Evolutionary conservation across 495 filamentous ascomycete species (phyloP).

Genomic region (Schizothecium vesticola): DNA sequence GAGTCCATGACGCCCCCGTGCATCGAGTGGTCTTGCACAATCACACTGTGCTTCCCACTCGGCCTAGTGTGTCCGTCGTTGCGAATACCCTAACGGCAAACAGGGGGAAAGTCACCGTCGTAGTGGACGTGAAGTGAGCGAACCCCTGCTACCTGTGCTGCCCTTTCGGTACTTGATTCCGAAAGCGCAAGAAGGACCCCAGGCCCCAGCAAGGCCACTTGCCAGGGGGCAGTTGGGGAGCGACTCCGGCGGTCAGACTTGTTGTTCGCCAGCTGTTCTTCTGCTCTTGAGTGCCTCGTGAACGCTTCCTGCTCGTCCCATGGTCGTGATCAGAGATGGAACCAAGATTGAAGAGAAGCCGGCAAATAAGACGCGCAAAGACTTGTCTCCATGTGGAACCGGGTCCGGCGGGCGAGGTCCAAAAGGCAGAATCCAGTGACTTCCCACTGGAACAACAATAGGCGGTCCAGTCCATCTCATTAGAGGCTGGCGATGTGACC

Average conservation of each 20-base stretch:
- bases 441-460: not conserved
- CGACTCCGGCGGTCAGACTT: not conserved
- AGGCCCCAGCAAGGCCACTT: not conserved
- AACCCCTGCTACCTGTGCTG: constrained; percentile 1
- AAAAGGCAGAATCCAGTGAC: not conserved
- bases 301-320: not conserved
- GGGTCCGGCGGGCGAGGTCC: not conserved
- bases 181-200: constrained; percentile 16
- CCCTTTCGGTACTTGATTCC: constrained; percentile 30
- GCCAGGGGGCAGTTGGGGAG: constrained; percentile 6
- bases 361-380: not conserved
- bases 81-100: not conserved
- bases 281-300: not conserved
- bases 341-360: not conserved
- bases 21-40: not conserved
- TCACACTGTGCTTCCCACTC: not conserved
- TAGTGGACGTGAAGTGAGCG: not conserved
- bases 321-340: not conserved
- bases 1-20: not conserved
- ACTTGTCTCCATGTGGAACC: not conserved
- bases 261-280: not conserved
- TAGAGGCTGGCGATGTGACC: not conserved
- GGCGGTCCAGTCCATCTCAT: not conserved
- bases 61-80: not conserved
- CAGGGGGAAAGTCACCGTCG: not conserved